Conservation (phyloP, 164 flowering plant genomes). For the grape (Vitis vinifera) region DNA sequence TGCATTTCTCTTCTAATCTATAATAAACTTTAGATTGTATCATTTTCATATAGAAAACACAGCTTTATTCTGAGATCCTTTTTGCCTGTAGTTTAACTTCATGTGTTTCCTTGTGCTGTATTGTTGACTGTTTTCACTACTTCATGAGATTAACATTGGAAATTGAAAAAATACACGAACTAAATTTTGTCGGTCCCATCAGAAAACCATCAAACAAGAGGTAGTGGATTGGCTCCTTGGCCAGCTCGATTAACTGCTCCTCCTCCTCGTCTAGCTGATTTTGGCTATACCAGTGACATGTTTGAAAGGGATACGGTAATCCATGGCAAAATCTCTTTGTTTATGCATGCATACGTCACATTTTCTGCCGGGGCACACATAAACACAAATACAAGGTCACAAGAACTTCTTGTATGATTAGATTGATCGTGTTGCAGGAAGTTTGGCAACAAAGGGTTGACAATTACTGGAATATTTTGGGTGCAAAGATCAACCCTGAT, state of each 20-base stretch:
- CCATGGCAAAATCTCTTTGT: background rate
- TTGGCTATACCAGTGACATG: slow-evolving; percentile 63
- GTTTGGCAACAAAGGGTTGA: slow-evolving; percentile 69
- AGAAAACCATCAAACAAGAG: slow-evolving; percentile 54
- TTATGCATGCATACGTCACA: background rate
- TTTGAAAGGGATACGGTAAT: slow-evolving; percentile 82
- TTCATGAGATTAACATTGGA: background rate
- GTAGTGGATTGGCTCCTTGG: slow-evolving; percentile 92
- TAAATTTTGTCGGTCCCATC: slow-evolving; percentile 16
- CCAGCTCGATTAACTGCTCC: slow-evolving; percentile 76
- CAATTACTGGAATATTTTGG: slow-evolving; percentile 64
- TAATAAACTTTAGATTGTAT: no score
- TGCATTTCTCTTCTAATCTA: no score
- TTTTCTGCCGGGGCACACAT: background rate
- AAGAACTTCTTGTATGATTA: background rate
- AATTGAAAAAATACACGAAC: background rate
- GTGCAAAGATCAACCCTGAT: slow-evolving; percentile 50
- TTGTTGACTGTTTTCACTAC: background rate
- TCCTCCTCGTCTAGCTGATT: slow-evolving; percentile 88
- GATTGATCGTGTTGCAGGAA: slow-evolving; percentile 47
- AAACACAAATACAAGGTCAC: background rate
- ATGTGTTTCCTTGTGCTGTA: background rate
- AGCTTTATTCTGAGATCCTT: no score
- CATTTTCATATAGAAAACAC: no score
- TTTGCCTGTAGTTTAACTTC: background rate